Base-by-base conservation (phyloP, 306 rosid genomes). In the Carpinus viminea region DNA sequence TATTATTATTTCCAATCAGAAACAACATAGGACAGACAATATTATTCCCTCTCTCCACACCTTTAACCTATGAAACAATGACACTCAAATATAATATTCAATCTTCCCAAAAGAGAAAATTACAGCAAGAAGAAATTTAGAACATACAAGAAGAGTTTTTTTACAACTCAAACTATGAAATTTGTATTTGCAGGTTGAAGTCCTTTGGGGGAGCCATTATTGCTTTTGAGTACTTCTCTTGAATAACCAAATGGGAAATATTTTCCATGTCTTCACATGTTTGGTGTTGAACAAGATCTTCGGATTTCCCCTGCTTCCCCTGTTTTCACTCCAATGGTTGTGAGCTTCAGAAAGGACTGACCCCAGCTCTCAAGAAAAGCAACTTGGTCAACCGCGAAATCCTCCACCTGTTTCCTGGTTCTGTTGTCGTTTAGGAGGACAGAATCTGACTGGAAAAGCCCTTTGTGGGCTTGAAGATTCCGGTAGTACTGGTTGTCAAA, bases 401-500 rank as follows among this genome's bases (percentile, higher is more conserved):
- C 81, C 74, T 83, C 75, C 13, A 92, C 96, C 6, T 54, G 65
- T 41, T 75, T 77, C 82, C 80, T 83, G 18, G 98, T 90, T 76
- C 85, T 79, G 26, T 61, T 57, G 65, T 89, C 79, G 2, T 34
- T 80, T 9, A 90, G 54, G 62, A 92, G 82, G 73, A 88, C 85
- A 13, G 97, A 92, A 83, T 94, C 97, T 3, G 97, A 94, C 56
- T 89, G 96, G 83, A 94, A 88, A 18, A 92, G 84, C 26, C 93
- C 94, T 73, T 70, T 91, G 70, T 74, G 94, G n/a, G 76, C 80
- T 45, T 87, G 17, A 26, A 94, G 87, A 71, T 90, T 94, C 52
- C 60, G 69, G 85, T 81, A 89, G 85, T 90, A 92, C 79, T 87
- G 91, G 81, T 90, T 92, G 85, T 94, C 97, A 53, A 94, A 94